A percentile compares a stretch with the other conserved stretches of the same genome.
phyloP scores from a whole-genome alignment of 2,329 filamentous ascomycete genomes.

The Cercospora janseana region DNA sequence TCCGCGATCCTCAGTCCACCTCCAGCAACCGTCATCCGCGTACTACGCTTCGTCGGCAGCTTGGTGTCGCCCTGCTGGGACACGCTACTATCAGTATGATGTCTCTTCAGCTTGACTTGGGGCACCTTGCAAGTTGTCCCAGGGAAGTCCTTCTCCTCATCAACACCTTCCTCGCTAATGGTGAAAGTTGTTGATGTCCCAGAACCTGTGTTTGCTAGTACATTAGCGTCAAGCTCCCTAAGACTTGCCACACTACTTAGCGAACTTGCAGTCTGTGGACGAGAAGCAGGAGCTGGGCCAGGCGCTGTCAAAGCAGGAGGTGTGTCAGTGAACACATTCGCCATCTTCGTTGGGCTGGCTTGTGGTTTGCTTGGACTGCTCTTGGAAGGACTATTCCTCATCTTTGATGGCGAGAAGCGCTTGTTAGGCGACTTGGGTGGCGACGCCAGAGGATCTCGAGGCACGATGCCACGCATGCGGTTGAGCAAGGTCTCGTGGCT shows the following conservation, averaged over 20 bases:
- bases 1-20: conserved; percentile 23
- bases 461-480: conserved; percentile 46
- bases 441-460: conserved; percentile 30
- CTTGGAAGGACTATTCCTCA: conserved; percentile 17
- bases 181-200: conserved; percentile 25
- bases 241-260: conserved; percentile 35
- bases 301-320: conserved; percentile 29
- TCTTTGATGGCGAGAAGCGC: conserved; percentile 31
- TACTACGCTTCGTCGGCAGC: conserved; percentile 44
- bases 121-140: conserved; percentile 28
- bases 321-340: conserved; percentile 36
- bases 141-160: conserved; percentile 4
- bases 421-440: conserved; percentile 37
- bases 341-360: conserved; percentile 34
- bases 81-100: conserved; percentile 38
- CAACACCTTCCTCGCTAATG: conserved; percentile 35
- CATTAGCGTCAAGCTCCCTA: conserved; percentile 51
- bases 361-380: conserved; percentile 33
- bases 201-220: conserved; percentile 31
- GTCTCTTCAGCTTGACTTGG: conserved; percentile 45
- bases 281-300: conserved; percentile 29
- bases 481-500: conserved; percentile 58
- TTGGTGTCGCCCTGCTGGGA: conserved; percentile 38
- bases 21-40: conserved; percentile 45
- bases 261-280: conserved; percentile 32